Conservation (phyloP, 2,329 filamentous ascomycete genomes). For the Kalmusia sp. region DNA sequence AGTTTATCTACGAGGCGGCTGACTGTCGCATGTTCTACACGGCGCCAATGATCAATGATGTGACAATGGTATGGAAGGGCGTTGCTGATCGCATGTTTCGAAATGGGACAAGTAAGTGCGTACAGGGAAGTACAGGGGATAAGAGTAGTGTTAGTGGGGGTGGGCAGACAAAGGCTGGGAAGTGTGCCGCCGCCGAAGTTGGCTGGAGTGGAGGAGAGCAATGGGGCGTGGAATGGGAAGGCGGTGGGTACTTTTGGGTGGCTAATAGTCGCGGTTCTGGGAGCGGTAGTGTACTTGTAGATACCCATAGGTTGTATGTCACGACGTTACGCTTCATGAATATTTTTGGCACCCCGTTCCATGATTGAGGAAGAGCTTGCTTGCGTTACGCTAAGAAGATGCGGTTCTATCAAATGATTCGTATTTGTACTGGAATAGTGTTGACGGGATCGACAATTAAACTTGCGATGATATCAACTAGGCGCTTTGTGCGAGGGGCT, state of each 20-base stretch:
- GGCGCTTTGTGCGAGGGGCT: too few relatives aligned
- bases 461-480: too few relatives aligned
- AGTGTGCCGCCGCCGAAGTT: constrained; percentile 5
- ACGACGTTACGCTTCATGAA: background rate
- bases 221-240: background rate
- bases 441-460: too few relatives aligned
- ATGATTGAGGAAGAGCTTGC: background rate
- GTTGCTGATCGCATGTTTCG: constrained; percentile 47
- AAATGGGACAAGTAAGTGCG: constrained; percentile 29
- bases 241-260: background rate
- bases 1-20: constrained; percentile 52
- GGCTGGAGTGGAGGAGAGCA: background rate
- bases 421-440: too few relatives aligned
- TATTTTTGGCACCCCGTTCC: background rate
- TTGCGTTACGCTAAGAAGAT: background rate
- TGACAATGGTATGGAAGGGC: constrained; percentile 46
- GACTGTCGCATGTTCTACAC: constrained; percentile 52
- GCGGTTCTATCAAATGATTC: too few relatives aligned
- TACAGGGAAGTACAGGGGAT: constrained; percentile 38
- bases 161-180: constrained; percentile 37
- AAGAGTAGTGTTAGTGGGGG: constrained; percentile 37
- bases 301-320: background rate
- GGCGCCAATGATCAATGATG: constrained; percentile 41
- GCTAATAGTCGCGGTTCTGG: background rate
- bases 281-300: background rate